Conservation (phyloP, 768 basidiomycete species). For the Mycena metata region DNA sequence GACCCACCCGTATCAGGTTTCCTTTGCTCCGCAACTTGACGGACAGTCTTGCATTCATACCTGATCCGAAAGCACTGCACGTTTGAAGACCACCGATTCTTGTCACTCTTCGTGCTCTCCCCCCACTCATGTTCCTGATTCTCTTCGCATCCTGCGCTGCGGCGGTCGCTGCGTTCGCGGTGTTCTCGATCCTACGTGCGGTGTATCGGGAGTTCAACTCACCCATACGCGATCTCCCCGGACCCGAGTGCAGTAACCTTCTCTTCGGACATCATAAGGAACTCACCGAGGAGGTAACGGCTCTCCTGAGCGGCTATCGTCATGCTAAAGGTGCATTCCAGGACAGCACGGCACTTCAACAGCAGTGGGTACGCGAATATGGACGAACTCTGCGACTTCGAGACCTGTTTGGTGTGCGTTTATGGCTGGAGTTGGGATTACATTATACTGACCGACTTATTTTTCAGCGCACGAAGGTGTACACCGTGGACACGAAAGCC, state of each 20-base stretch:
- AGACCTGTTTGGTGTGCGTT: constrained; percentile 6
- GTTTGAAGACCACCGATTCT: too few relatives aligned
- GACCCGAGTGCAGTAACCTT: constrained; percentile 9
- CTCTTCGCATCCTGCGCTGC: neutral
- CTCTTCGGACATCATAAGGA: constrained; percentile 7
- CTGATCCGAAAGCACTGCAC: too few relatives aligned
- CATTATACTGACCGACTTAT: neutral
- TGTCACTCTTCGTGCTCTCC: too few relatives aligned
- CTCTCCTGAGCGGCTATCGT: too few relatives aligned
- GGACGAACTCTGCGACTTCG: constrained; percentile 6
- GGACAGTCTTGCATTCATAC: too few relatives aligned
- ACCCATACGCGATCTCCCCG: constrained; percentile 7
- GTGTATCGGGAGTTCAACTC: constrained; percentile 7
- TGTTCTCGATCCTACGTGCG: neutral
- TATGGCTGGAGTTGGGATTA: neutral
- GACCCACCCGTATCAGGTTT: too few relatives aligned
- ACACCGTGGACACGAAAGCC: constrained; percentile 73
- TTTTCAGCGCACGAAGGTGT: constrained; percentile 45
- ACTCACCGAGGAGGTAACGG: neutral
- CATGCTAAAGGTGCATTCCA: neutral
- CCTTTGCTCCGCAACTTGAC: too few relatives aligned
- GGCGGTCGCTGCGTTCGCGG: neutral
- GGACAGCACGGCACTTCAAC: neutral
- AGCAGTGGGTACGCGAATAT: constrained; percentile 7
- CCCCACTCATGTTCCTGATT: neutral